Evolutionary conservation across 2,329 filamentous ascomycete species (phyloP), one percentile per base, ranked within the genome.

Genomic region (Colletotrichum tanaceti): DNA sequence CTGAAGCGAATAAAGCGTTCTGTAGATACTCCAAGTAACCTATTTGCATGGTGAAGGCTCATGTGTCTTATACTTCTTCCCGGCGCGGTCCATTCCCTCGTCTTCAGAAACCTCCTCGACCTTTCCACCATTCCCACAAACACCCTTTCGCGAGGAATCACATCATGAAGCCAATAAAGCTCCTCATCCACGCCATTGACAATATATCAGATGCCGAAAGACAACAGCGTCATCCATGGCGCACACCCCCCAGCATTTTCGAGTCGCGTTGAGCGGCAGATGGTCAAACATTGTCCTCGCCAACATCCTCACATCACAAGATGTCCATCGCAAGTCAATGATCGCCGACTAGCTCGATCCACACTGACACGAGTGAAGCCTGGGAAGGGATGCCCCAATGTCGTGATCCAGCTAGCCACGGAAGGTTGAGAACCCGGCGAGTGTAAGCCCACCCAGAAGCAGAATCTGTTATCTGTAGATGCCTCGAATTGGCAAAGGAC

Each of bases 91-190:
- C 6, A 18, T 20, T 6, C 28, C 18, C n/a, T 35, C 10, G 13
- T 5, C 4, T 14, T 14, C 5, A 38, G 20, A 32, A 10, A 10
- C 28, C n/a, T 35, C 10, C 0, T 13, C 10, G 28, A 20, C 7
- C 18, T 35, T 10, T 52, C 28, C 10, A 28, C 10, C 16, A 52
- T 11, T n/a, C 32, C n/a, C 5, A 38, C 0, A 14, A n/a, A 7
- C 16, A 11, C 18, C 13, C 49, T 52, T 35, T 57, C 39, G 14
- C 11, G 44, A 28, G 22, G 6, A 58, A 68, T 68, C 35, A 32
- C 53, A 47, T 49, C 47, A 65, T 68, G 24, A 59, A 58, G 32
- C 54, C 44, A 16, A 35, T 20, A 46, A 58, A 46, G 16, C 16
- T 58, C 54, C 41, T 35, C 11, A 46, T 46, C 22, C n/a, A 46